Evolutionary conservation across 331 rosid genomes (phyloP).

Genomic region (Erythrophleum ivorense): DNA sequence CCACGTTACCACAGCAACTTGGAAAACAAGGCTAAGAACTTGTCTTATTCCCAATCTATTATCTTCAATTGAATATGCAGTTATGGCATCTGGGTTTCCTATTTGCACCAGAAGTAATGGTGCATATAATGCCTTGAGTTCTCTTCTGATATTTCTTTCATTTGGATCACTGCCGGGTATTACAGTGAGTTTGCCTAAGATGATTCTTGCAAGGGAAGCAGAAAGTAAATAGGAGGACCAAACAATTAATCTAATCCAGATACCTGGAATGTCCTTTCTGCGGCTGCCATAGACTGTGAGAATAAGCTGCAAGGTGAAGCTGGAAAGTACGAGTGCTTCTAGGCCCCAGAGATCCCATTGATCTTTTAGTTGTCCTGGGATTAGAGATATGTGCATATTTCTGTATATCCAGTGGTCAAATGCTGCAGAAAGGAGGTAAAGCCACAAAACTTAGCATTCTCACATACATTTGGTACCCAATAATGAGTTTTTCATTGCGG

Average conservation of each 20-base stretch:
- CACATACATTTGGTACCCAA: background rate
- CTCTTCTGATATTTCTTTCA: conserved; percentile 50
- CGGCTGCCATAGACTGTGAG: conserved; percentile 66
- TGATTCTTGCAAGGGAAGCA: conserved; percentile 53
- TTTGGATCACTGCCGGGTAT: conserved; percentile 46
- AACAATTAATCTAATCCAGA: conserved; percentile 55
- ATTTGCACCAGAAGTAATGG: conserved; percentile 70
- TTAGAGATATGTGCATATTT: conserved; percentile 45
- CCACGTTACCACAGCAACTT: conserved; percentile 57
- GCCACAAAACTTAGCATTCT: background rate
- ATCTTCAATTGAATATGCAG: conserved; percentile 77
- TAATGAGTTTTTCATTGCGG: background rate
- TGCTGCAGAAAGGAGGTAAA: conserved; percentile 40
- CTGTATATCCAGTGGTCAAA: conserved; percentile 18
- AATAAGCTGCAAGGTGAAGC: conserved; percentile 55
- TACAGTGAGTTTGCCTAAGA: conserved; percentile 65
- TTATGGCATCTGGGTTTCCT: conserved; percentile 71
- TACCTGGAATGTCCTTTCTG: conserved; percentile 57
- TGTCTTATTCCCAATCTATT: conserved; percentile 65
- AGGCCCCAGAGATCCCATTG: conserved; percentile 65
- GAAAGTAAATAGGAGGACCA: conserved; percentile 66
- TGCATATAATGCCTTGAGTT: conserved; percentile 58
- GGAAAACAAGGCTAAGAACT: conserved; percentile 50
- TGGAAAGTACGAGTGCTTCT: conserved; percentile 54
- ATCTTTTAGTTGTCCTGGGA: conserved; percentile 49